Conservation (phyloP, 345 rosid genomes). For the Tarenaya hassleriana region DNA sequence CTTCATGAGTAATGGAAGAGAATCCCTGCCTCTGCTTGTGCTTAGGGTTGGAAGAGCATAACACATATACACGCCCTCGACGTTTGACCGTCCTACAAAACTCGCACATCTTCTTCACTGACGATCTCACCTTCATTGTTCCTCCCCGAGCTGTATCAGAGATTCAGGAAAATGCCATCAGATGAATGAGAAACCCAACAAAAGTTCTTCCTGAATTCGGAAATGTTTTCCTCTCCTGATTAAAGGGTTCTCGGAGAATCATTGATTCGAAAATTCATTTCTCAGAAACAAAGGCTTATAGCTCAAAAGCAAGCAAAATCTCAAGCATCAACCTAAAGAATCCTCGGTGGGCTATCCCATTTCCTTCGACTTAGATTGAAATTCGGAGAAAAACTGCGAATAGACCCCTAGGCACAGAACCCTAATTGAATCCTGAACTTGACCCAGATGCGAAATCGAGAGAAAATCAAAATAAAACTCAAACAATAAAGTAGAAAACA, state of each 20-base stretch:
- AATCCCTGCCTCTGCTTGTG: conserved; percentile 91
- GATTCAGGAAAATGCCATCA: too few species aligned
- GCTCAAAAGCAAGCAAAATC: too few species aligned
- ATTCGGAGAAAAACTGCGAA: neutral
- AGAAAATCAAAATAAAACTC: neutral
- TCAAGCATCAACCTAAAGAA: conserved; percentile 4
- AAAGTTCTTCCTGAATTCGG: neutral
- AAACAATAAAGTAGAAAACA: too few species aligned
- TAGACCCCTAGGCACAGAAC: conserved; percentile 12
- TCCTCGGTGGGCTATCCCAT: conserved; percentile 6
- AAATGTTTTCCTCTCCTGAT: too few species aligned
- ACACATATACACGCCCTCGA: conserved; percentile 72
- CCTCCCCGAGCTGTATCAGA: too few species aligned
- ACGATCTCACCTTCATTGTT: conserved; percentile 83
- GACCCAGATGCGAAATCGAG: conserved; percentile 4
- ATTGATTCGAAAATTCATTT: conserved; percentile 12
- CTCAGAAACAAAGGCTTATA: neutral
- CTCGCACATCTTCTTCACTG: conserved; percentile 96
- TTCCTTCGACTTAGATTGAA: neutral
- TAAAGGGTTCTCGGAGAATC: too few species aligned
- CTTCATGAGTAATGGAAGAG: conserved; percentile 46
- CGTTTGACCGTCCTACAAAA: conserved; percentile 82
- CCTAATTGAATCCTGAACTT: neutral
- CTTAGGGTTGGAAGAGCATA: conserved; percentile 71
- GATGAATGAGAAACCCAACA: too few species aligned